Evolutionary conservation across 2,329 filamentous ascomycete genomes (phyloP).

Genomic region (Colletotrichum noveboracense): DNA sequence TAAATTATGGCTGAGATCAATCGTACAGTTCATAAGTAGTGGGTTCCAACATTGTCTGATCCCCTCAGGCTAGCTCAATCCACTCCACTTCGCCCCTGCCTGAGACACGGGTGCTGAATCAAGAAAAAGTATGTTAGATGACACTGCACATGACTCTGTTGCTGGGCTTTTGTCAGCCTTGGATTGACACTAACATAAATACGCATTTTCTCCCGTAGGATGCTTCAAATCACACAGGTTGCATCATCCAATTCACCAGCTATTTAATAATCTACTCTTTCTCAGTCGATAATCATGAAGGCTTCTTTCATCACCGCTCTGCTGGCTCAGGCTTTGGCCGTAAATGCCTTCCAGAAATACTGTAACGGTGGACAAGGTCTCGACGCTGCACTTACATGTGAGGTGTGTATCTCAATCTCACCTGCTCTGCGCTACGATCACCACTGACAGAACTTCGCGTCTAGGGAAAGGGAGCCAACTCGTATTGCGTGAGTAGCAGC

Average conservation of each 20-base stretch:
- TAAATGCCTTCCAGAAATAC: not conserved
- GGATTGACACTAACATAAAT: not conserved
- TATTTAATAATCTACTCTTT: not conserved
- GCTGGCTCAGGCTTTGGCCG: not conserved
- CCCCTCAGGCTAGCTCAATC: not conserved
- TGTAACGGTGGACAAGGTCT: not conserved
- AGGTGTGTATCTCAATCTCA: not conserved
- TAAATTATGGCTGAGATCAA: fast-evolving
- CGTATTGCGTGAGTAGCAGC: not conserved
- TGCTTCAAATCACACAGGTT: not conserved
- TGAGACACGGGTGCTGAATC: not conserved
- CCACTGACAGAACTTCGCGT: not conserved
- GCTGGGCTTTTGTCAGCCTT: not conserved
- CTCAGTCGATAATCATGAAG: slow-evolving; percentile 22
- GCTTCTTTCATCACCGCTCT: not conserved
- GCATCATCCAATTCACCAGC: not conserved
- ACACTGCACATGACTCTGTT: not conserved
- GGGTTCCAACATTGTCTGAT: not conserved
- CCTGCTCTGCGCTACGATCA: not conserved
- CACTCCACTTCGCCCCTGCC: not conserved
- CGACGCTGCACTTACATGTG: not conserved
- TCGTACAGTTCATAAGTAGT: not conserved
- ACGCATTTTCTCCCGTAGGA: not conserved
- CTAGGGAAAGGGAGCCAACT: not conserved
- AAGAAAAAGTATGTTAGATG: not conserved